Evolutionary conservation across 1,284 basidiomycete genomes (phyloP).

Genomic region (Puccinia polysora): DNA sequence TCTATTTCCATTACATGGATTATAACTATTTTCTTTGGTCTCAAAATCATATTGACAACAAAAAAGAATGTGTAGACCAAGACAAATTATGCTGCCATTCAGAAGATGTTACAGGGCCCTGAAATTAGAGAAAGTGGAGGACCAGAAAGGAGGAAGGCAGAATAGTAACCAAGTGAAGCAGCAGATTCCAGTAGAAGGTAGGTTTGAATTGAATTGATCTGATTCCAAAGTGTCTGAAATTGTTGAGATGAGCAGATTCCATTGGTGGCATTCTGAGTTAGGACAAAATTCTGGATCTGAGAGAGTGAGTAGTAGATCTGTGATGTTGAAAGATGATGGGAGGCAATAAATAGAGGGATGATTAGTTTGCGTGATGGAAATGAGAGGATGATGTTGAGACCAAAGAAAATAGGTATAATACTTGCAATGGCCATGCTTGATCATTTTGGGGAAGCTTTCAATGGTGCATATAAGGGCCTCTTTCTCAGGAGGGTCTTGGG

Average conservation of each 20-base stretch:
- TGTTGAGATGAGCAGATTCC: not conserved
- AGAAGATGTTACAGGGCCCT: slow-evolving; percentile 24
- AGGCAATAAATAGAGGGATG: too few relatives aligned
- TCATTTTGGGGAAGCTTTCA: too few relatives aligned
- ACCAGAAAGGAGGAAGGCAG: slow-evolving; percentile 9
- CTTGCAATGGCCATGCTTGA: too few relatives aligned
- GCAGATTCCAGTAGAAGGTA: slow-evolving; percentile 21
- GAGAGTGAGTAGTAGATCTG: slow-evolving; percentile 30
- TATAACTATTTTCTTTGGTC: too few relatives aligned
- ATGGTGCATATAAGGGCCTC: too few relatives aligned
- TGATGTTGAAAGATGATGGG: not conserved
- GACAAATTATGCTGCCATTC: slow-evolving; percentile 20
- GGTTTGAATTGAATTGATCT: slow-evolving; percentile 18
- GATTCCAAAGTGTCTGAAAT: not conserved
- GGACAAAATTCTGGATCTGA: slow-evolving; percentile 28
- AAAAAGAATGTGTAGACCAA: slow-evolving; percentile 16
- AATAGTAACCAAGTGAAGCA: not conserved
- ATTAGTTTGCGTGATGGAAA: too few relatives aligned
- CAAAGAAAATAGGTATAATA: too few relatives aligned
- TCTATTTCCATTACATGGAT: too few relatives aligned
- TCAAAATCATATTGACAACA: slow-evolving; percentile 26
- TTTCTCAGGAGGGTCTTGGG: too few relatives aligned
- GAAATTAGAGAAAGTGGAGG: slow-evolving; percentile 17
- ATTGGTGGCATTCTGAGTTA: slow-evolving; percentile 29
- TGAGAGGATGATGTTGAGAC: too few relatives aligned